A percentile compares a stretch with the other conserved stretches of the same genome.
phyloP scores from a whole-genome alignment of 129 eudicot genomes.

The Flaveria sonorensis region DNA sequence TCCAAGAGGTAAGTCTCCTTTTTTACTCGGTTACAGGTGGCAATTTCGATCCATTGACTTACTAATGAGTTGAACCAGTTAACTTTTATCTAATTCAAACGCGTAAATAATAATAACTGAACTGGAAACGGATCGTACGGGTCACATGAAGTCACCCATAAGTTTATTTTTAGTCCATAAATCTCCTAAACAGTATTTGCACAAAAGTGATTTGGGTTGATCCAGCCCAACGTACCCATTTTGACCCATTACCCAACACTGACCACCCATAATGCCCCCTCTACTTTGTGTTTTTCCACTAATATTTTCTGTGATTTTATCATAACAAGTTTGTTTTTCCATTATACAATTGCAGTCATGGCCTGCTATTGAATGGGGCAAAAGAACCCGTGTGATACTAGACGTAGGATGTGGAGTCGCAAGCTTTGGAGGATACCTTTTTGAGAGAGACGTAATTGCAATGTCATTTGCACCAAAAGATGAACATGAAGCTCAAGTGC shows the following conservation, averaged over 20 bases:
- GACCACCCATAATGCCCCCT: not conserved
- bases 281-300: not conserved
- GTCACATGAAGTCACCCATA: not conserved
- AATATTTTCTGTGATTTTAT: not conserved
- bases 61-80: not conserved
- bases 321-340: not conserved
- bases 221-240: not conserved
- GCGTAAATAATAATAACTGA: not conserved
- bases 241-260: not conserved
- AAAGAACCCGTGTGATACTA: conserved; percentile 56
- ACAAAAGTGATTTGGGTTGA: not conserved
- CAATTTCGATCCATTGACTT: not conserved
- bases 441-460: conserved; percentile 50
- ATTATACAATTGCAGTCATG: conserved; percentile 30
- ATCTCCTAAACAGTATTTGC: not conserved
- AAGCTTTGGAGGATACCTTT: conserved; percentile 61
- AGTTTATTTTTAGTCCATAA: not conserved
- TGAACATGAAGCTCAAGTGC: conserved; percentile 67
- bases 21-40: not conserved
- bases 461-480: conserved; percentile 73
- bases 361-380: conserved; percentile 59
- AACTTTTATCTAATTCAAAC: not conserved
- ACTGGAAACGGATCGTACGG: not conserved
- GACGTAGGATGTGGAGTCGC: conserved; percentile 75
- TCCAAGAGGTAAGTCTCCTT: conserved; percentile 37